These are phyloP conservation scores for Metschnikowia cubensis DNA, from an alignment of 805 yeast genomes.

Conservation along the genomic window DNA sequence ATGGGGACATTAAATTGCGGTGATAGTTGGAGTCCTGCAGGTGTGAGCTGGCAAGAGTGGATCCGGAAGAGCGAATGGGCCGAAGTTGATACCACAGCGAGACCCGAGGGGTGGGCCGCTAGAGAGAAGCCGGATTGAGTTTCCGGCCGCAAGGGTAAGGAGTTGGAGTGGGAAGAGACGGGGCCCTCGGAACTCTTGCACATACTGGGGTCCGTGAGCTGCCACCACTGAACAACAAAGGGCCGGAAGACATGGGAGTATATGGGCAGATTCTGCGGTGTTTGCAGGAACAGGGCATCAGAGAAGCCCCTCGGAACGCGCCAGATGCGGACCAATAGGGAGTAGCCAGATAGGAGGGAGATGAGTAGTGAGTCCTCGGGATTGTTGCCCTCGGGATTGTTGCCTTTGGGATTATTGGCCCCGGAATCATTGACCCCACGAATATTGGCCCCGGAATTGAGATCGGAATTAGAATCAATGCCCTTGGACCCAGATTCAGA, in stretches of 20 bases:
- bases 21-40: constrained; percentile 35
- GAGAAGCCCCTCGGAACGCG: constrained; percentile 28
- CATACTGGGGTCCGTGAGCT: constrained; percentile 13
- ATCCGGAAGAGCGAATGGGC: constrained; percentile 35
- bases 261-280: constrained; percentile 9
- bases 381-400: not conserved
- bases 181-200: no score
- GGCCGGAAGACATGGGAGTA: constrained; percentile 32
- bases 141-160: no score
- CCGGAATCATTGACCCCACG: no score
- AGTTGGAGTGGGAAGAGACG: no score
- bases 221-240: constrained; percentile 52
- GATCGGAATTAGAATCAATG: no score
- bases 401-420: no score
- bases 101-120: constrained; percentile 35
- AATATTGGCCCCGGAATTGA: no score
- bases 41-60: constrained; percentile 32
- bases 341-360: constrained; percentile 37
- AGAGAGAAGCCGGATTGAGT: constrained; percentile 25
- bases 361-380: constrained; percentile 38
- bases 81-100: constrained; percentile 37
- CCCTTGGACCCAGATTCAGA: no score
- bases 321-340: constrained; percentile 38
- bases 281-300: constrained; percentile 20
- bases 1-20: constrained; percentile 37